phyloP scores from a whole-genome alignment of 1,284 basidiomycete species.

The Trichosporon sp. region DNA sequence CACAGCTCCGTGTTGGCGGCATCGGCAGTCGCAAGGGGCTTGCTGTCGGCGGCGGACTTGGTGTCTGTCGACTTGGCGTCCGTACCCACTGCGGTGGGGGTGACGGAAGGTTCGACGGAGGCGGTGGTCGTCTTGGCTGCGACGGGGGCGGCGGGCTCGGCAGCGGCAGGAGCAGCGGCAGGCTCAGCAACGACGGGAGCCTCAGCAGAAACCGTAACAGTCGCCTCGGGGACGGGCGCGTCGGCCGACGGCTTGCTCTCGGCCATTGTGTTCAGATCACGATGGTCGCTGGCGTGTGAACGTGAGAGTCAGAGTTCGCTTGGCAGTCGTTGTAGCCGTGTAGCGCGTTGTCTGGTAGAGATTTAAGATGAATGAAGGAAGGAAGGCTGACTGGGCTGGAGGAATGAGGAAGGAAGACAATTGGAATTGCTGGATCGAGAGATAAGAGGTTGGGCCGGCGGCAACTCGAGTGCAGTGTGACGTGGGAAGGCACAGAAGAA shows the following conservation, averaged over 20 bases:
- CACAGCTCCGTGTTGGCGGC: neutral
- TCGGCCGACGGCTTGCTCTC: slow-evolving; percentile 4
- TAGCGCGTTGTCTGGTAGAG: no score
- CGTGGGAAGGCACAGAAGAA: neutral
- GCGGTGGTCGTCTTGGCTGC: neutral
- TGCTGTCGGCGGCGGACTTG: neutral
- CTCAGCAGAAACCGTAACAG: neutral
- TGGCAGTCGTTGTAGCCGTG: neutral
- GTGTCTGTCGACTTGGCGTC: neutral
- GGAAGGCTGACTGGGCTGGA: no score
- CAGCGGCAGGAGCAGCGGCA: neutral
- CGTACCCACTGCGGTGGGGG: neutral
- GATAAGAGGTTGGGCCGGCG: neutral
- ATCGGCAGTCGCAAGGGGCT: neutral
- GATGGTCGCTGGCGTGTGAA: neutral
- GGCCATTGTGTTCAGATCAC: neutral
- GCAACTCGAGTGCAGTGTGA: neutral
- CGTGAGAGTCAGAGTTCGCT: neutral
- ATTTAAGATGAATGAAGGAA: no score
- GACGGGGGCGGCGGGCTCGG: neutral
- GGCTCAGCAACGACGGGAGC: neutral
- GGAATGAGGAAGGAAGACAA: neutral
- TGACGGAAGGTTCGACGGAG: neutral
- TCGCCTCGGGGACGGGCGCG: neutral
- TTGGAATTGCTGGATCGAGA: neutral